Evolutionary conservation across 2,329 filamentous ascomycete species (phyloP).

Genomic region (Alternaria rosae): DNA sequence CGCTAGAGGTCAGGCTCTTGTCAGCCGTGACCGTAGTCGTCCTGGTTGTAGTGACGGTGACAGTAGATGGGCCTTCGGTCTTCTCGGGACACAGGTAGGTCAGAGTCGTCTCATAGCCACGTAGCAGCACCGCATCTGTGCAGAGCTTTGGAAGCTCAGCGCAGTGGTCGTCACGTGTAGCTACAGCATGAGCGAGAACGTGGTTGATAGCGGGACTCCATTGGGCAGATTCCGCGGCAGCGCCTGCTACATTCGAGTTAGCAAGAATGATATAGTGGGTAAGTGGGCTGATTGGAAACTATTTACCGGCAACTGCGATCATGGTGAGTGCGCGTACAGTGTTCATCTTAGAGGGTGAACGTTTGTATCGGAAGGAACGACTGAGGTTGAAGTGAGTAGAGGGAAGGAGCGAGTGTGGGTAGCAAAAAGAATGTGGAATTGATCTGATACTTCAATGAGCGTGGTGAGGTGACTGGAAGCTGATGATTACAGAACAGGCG

Average conservation of each 20-base stretch:
- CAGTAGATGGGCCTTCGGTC: slow-evolving; percentile 12
- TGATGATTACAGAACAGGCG: neutral
- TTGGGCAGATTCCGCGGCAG: slow-evolving; percentile 14
- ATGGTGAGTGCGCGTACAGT: slow-evolving; percentile 16
- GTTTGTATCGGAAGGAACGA: neutral
- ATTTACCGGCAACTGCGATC: slow-evolving; percentile 19
- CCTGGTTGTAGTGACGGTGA: slow-evolving; percentile 28
- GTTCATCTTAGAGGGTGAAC: slow-evolving; percentile 12
- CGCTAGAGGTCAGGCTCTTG: neutral
- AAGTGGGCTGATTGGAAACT: neutral
- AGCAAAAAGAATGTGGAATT: slow-evolving; percentile 1
- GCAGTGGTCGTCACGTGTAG: slow-evolving; percentile 17
- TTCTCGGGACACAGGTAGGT: slow-evolving; percentile 32
- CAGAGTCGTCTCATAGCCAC: slow-evolving; percentile 24
- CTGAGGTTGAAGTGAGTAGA: neutral
- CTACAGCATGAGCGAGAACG: slow-evolving; percentile 6
- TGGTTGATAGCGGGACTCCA: slow-evolving; percentile 9
- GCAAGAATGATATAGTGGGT: neutral
- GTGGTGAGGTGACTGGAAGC: slow-evolving; percentile 1
- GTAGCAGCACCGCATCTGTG: slow-evolving; percentile 25
- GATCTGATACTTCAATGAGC: slow-evolving; percentile 5
- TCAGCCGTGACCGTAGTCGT: slow-evolving; percentile 16
- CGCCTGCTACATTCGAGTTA: slow-evolving; percentile 11
- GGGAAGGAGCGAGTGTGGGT: neutral
- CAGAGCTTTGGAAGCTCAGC: slow-evolving; percentile 28